These are phyloP conservation scores for Neoconidiobolus thromboides DNA, from an alignment of 371 early-diverging fungal genomes.

Conservation along the genomic window DNA sequence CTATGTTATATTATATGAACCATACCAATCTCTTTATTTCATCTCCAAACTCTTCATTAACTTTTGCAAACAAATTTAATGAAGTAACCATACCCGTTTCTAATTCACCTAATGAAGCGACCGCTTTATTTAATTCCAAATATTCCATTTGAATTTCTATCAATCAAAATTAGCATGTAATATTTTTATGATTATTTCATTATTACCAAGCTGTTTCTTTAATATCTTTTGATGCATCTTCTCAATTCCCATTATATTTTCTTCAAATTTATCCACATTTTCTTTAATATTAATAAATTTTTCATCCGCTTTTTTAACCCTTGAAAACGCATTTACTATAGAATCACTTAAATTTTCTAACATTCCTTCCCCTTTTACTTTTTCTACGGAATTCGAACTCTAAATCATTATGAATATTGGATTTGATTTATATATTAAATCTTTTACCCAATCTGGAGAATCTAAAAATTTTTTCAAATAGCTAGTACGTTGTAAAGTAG, in stretches of 20 bases:
- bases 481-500: constrained; percentile 47
- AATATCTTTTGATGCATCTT: constrained; percentile 50
- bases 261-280: constrained; percentile 55
- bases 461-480: constrained; percentile 62
- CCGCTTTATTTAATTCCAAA: constrained; percentile 49
- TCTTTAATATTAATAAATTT: constrained; percentile 66
- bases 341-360: constrained; percentile 79
- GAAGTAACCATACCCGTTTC: constrained; percentile 56
- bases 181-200: background rate
- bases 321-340: constrained; percentile 73
- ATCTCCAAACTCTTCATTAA: constrained; percentile 32
- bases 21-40: constrained; percentile 42
- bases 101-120: constrained; percentile 52
- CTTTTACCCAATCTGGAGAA: constrained; percentile 46
- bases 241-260: constrained; percentile 58
- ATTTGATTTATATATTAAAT: constrained; percentile 10
- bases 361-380: constrained; percentile 34
- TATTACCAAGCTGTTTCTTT: constrained; percentile 44
- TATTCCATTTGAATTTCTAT: constrained; percentile 60
- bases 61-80: constrained; percentile 38
- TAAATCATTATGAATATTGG: constrained; percentile 10
- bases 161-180: background rate
- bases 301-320: constrained; percentile 72
- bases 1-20: background rate
- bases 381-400: background rate